phyloP scores from a whole-genome alignment of 208 protist species.

The Endotrypanum monterogeii region DNA sequence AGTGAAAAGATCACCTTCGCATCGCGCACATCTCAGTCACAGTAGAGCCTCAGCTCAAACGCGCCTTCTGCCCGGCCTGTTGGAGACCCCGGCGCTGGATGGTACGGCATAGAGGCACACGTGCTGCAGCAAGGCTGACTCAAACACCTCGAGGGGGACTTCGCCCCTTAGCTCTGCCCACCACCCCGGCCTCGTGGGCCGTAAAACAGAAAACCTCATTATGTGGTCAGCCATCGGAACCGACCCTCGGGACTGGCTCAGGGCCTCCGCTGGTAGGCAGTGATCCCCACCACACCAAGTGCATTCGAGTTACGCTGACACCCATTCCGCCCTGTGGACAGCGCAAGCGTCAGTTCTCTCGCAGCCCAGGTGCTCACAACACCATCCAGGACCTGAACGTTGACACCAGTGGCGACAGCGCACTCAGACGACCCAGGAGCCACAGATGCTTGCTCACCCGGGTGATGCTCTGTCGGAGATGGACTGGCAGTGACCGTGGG shows the following conservation, averaged over 20 bases:
- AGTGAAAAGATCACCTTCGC: not conserved
- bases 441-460: not conserved
- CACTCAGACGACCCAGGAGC: not conserved
- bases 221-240: not conserved
- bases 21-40: not conserved
- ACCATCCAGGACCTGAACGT: not conserved
- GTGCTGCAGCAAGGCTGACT: no score
- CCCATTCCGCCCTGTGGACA: not conserved
- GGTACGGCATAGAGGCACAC: no score
- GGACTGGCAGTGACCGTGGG: no score
- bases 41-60: not conserved
- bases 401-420: not conserved
- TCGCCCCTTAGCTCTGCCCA: not conserved
- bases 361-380: not conserved
- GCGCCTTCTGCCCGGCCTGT: no score
- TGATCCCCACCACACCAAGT: not conserved
- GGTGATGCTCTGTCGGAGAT: no score
- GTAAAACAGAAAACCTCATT: not conserved
- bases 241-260: not conserved
- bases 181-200: not conserved
- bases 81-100: no score
- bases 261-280: not conserved
- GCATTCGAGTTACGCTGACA: not conserved
- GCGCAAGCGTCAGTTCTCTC: not conserved
- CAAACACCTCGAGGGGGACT: no score